Percentiles rank a stretch among this genome's conserved stretches.
phyloP scores from a whole-genome alignment of 2,329 filamentous ascomycete genomes.

The Trichoderma cornu-damae region DNA sequence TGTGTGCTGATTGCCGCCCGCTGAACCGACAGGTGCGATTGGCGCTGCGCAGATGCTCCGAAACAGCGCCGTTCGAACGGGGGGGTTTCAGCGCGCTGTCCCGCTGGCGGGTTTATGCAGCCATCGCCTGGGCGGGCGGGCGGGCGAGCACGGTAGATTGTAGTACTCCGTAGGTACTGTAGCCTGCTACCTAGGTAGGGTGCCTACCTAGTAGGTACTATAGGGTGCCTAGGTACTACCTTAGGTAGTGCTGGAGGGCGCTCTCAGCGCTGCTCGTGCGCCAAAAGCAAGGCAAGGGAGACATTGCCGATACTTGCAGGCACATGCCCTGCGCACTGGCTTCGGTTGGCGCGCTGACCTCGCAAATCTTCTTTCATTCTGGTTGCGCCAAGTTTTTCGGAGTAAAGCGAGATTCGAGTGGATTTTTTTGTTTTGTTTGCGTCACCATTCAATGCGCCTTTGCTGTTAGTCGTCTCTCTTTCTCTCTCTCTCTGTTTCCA shows the following conservation, averaged over 20 bases:
- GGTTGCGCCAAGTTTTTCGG: not conserved
- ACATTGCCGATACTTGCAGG: not conserved
- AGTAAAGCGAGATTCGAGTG: constrained; percentile 10
- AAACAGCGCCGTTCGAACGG: constrained; percentile 5
- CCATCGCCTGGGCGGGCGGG: not conserved
- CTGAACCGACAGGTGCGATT: not conserved
- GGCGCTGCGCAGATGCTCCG: not conserved
- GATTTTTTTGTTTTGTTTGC: constrained; percentile 5
- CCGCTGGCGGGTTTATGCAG: not conserved
- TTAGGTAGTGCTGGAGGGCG: no score
- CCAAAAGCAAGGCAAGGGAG: not conserved
- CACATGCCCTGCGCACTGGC: no score
- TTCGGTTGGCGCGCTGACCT: constrained; percentile 7
- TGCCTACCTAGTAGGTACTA: no score
- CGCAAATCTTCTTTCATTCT: constrained; percentile 9
- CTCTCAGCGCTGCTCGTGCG: not conserved
- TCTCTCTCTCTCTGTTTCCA: no score
- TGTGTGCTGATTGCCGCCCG: not conserved
- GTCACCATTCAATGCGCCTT: constrained; percentile 9
- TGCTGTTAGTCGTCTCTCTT: not conserved
- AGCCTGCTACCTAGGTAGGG: no score
- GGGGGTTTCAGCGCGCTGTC: constrained; percentile 3
- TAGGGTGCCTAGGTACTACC: no score
- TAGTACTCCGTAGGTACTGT: no score
- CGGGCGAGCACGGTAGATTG: no score